These are phyloP conservation scores for Thymus mandschuricus DNA, from an alignment of 257 asterid species.

Conservation along the genomic window DNA sequence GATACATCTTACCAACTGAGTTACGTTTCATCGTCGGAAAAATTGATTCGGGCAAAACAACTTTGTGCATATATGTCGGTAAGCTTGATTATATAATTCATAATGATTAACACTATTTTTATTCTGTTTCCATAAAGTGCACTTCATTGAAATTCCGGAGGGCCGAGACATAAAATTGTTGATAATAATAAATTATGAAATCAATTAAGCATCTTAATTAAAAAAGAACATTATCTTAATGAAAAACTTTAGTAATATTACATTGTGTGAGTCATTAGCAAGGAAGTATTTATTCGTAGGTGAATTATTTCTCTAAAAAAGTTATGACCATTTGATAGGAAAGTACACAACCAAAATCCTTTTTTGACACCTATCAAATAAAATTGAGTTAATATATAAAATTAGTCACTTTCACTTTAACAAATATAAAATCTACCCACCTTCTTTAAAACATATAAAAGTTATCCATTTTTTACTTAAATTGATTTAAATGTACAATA, in stretches of 20 bases:
- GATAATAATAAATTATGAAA: too few species aligned
- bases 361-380: slow-evolving; percentile 11
- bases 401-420: too few species aligned
- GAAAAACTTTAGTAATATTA: background rate
- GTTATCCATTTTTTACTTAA: too few species aligned
- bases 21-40: too few species aligned
- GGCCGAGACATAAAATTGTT: too few species aligned
- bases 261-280: background rate
- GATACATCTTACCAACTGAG: too few species aligned
- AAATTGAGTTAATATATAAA: background rate
- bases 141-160: too few species aligned
- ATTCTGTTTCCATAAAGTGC: too few species aligned
- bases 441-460: too few species aligned
- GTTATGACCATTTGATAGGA: slow-evolving; percentile 3
- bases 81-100: background rate
- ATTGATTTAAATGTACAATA: too few species aligned
- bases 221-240: background rate
- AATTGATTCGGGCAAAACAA: too few species aligned
- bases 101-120: background rate
- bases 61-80: background rate
- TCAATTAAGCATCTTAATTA: background rate
- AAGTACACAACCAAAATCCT: background rate
- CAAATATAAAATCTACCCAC: too few species aligned
- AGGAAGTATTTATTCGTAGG: background rate
- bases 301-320: background rate